Evolutionary conservation across 306 rosid species (phyloP).

Genomic region (Morella rubra): DNA sequence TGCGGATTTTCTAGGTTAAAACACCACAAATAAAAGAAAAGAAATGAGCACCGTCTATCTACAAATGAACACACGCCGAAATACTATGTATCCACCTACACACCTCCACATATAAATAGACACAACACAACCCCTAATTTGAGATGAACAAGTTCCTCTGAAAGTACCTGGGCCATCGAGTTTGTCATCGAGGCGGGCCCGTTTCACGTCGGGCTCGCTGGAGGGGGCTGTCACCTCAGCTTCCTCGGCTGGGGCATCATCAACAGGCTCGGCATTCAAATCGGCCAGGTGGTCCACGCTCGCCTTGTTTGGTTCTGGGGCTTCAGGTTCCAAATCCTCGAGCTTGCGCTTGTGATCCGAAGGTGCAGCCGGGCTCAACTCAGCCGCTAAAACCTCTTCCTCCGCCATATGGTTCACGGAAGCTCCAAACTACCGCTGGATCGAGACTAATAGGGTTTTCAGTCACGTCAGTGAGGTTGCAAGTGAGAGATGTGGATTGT

Average conservation of each 20-base stretch:
- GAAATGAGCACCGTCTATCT: background rate
- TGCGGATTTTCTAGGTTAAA: background rate
- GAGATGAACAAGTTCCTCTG: background rate
- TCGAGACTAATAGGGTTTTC: background rate
- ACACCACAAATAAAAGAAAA: background rate
- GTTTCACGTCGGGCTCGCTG: conserved; percentile 59
- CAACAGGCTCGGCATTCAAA: conserved; percentile 34
- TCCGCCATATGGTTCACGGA: conserved; percentile 59
- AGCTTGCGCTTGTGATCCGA: conserved; percentile 83
- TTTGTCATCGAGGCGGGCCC: conserved; percentile 67
- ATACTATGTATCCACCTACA: background rate
- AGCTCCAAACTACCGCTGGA: background rate
- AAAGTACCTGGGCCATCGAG: conserved; percentile 48
- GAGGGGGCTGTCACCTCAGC: conserved; percentile 12
- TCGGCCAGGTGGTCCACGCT: conserved; percentile 29
- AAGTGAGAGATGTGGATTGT: background rate
- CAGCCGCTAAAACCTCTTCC: conserved; percentile 51
- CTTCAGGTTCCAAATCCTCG: conserved; percentile 66
- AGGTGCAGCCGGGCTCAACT: conserved; percentile 43
- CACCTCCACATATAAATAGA: background rate
- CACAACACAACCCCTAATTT: background rate
- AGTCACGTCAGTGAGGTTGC: background rate
- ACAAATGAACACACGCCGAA: background rate
- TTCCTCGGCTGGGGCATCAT: background rate
- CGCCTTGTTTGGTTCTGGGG: conserved; percentile 33